These are phyloP conservation scores for Skeletonema menzelii DNA, from an alignment of 108 stramenopile genomes.

Conservation along the genomic window DNA sequence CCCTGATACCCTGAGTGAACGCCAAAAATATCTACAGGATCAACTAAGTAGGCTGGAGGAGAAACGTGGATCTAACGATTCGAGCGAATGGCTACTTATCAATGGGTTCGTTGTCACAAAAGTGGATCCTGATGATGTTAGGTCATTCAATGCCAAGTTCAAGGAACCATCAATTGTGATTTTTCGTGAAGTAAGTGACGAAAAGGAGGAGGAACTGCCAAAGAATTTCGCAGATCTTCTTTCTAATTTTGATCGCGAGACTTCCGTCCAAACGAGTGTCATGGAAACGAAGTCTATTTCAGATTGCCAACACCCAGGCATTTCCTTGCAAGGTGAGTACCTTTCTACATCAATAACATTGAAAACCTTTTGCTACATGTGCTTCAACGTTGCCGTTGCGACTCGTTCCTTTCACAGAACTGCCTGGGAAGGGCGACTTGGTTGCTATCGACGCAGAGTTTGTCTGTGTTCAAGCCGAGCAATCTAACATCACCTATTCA, in stretches of 20 bases:
- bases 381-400: neutral
- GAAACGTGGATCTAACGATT: conserved; percentile 1
- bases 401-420: conserved; percentile 3
- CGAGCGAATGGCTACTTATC: conserved; percentile 71
- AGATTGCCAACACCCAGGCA: conserved; percentile 20
- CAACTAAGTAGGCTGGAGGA: conserved; percentile 19
- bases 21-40: conserved; percentile 24
- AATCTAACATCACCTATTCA: conserved; percentile 64
- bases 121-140: conserved; percentile 66
- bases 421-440: conserved; percentile 67
- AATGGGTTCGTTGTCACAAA: conserved; percentile 78
- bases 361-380: neutral
- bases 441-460: conserved; percentile 93
- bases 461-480: conserved; percentile 85
- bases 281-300: conserved; percentile 72
- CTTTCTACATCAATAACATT: neutral
- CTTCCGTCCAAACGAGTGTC: conserved; percentile 40
- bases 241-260: neutral
- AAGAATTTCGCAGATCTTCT: neutral
- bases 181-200: conserved; percentile 31
- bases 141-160: conserved; percentile 71
- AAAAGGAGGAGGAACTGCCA: neutral
- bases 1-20: conserved; percentile 18
- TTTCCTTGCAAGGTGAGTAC: conserved; percentile 16
- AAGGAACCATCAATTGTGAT: conserved; percentile 70